Base-by-base conservation (phyloP, 2,329 filamentous ascomycete species). In the Tympanopsis confertula region DNA sequence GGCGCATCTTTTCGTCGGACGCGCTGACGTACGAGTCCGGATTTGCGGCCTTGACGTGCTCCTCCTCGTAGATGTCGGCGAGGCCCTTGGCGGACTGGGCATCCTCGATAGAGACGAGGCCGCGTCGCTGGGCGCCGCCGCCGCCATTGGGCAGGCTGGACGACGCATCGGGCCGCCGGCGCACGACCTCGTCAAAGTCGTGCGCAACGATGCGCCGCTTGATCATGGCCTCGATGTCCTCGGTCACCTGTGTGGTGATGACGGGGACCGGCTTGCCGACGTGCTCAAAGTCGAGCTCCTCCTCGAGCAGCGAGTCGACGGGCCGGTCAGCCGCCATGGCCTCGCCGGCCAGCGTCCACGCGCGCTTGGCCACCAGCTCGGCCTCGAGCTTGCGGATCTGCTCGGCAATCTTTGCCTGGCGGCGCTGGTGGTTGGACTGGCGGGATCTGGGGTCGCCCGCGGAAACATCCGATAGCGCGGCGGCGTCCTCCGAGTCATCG, bases 251-350 rank as follows among this genome's bases (percentile, higher is more conserved):
- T 30, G 85, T 81, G 0, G 91, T 96, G 55, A 95, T 87, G 42
- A 96, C 84, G 2, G 89, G 86, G 1, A 96, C 82, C 1, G 91
- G 89, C 57, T 96, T 98, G 52, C 91, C 91, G 17, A 86, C 78
- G 50, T 93, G 79, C 61, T 98, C 91, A 53, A 96, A 98, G 46
- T 96, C 89, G 19, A 98, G 72, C 50, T 96, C 87, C 61, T 96
- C 78, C 54, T 96, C 88, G 1, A 98, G 74, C 2, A 98, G 71
- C 1, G 89, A 95, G 63, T 98, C 96, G 38, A 86, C 56, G 0
- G 91, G 91, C 24, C 91, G 75, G 47, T 91, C 86, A 1, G 69
- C 69, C 2, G 86, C 89, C 36, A 78, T 72, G 4, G 88, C 88
- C 67, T 98, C 91, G 52, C 91, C 91, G 7, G 82, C 74, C 38